Evolutionary conservation across 768 basidiomycete species (phyloP).

Genomic region (Roridomyces roridus): DNA sequence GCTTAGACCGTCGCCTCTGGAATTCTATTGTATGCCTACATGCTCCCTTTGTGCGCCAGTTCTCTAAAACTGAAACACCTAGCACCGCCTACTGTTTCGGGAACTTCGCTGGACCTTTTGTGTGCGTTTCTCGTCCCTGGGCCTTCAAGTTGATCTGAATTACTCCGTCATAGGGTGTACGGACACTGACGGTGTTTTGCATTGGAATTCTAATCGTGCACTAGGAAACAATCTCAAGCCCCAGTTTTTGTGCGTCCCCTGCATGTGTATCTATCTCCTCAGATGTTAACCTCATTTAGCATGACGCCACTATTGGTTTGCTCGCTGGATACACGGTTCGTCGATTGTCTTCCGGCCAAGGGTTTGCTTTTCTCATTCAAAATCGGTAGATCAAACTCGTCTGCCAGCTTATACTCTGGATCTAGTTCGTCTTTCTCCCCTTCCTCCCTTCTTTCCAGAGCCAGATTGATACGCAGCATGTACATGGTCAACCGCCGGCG

Average conservation of each 20-base stretch:
- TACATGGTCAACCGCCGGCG: slow-evolving; percentile 17
- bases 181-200: too few relatives aligned
- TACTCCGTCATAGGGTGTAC: slow-evolving; percentile 18
- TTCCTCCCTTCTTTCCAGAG: too few relatives aligned
- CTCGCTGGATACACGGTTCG: slow-evolving; percentile 22
- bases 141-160: not conserved
- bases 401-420: slow-evolving; percentile 19
- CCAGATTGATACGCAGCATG: too few relatives aligned
- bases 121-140: slow-evolving; percentile 5
- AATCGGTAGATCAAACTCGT: slow-evolving; percentile 24
- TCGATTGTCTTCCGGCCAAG: too few relatives aligned
- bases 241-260: slow-evolving; percentile 18
- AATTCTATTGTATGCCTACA: slow-evolving; percentile 20
- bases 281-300: too few relatives aligned
- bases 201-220: not conserved
- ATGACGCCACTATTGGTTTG: slow-evolving; percentile 20
- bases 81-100: slow-evolving; percentile 28
- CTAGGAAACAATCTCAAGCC: slow-evolving; percentile 24
- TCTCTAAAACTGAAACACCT: too few relatives aligned
- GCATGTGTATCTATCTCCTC: too few relatives aligned
- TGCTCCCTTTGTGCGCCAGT: too few relatives aligned
- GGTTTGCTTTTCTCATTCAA: too few relatives aligned
- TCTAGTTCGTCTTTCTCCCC: too few relatives aligned
- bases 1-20: slow-evolving; percentile 20
- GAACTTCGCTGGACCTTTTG: slow-evolving; percentile 26